phyloP scores from a whole-genome alignment of 2,329 filamentous ascomycete species.

The Sarocladium brachiariae region DNA sequence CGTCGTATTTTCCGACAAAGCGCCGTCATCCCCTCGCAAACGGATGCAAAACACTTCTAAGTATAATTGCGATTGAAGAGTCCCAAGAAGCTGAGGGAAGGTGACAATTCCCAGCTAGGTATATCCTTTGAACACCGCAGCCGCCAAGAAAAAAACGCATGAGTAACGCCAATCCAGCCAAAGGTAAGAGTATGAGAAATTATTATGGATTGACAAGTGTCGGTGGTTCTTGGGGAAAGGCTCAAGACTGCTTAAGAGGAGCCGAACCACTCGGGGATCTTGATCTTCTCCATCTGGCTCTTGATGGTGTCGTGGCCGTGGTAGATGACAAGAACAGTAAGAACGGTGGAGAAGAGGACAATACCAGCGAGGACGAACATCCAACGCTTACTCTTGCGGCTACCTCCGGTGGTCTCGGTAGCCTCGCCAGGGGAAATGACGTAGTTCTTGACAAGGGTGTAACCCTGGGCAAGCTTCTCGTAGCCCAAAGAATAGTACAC shows the following conservation, averaged over 20 bases:
- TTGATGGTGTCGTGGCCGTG: constrained; percentile 13
- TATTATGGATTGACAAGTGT: background rate
- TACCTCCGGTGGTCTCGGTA: constrained; percentile 12
- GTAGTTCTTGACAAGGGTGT: constrained; percentile 19
- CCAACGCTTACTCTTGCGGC: constrained; percentile 10
- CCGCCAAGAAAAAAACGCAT: background rate
- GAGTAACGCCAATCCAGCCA: background rate
- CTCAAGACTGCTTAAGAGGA: constrained; percentile 3
- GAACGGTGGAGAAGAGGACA: constrained; percentile 20
- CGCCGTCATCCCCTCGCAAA: background rate
- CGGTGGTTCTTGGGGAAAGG: background rate
- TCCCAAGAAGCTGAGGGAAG: background rate
- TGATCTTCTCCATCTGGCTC: constrained; percentile 10
- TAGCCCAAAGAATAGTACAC: constrained; percentile 40
- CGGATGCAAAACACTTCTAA: background rate
- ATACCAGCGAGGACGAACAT: constrained; percentile 17
- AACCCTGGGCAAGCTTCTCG: constrained; percentile 24
- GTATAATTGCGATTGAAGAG: background rate
- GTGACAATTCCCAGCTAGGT: constrained; percentile 6
- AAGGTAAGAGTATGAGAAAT: background rate
- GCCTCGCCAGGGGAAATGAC: constrained; percentile 16
- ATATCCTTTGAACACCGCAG: constrained; percentile 8
- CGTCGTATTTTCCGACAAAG: background rate
- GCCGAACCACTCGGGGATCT: constrained; percentile 10
- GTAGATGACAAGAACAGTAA: constrained; percentile 18